These are phyloP conservation scores for Coemansia sp. DNA, from an alignment of 192 early-diverging fungal genomes.

Conservation along the genomic window DNA sequence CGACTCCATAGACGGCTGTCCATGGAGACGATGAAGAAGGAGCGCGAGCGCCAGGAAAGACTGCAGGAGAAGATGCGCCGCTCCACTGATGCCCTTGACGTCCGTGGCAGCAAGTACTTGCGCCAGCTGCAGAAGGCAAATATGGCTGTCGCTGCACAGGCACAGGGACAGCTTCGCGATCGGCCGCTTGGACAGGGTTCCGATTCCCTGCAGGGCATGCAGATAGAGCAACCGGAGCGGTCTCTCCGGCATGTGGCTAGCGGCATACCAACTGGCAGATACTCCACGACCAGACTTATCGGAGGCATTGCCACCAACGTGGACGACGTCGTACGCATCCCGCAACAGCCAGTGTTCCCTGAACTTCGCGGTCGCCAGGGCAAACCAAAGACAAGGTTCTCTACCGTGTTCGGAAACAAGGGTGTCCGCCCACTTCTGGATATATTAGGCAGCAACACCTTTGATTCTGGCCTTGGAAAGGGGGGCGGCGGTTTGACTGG, in stretches of 20 bases:
- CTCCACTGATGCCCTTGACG: constrained; percentile 12
- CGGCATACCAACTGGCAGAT: constrained; percentile 5
- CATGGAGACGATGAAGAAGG: constrained; percentile 47
- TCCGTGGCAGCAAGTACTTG: constrained; percentile 11
- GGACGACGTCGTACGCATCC: constrained; percentile 26
- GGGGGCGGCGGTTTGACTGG: neutral
- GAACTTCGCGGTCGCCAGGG: constrained; percentile 31
- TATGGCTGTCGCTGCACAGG: neutral
- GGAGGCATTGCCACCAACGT: constrained; percentile 39
- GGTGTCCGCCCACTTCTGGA: constrained; percentile 36
- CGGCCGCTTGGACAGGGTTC: neutral
- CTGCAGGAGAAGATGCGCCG: constrained; percentile 32
- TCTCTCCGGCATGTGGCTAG: constrained; percentile 5
- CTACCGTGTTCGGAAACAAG: constrained; percentile 17
- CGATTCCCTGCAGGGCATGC: neutral
- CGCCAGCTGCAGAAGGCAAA: constrained; percentile 4
- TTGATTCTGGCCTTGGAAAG: neutral
- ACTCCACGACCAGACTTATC: constrained; percentile 39
- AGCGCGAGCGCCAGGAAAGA: constrained; percentile 42
- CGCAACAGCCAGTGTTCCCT: constrained; percentile 43
- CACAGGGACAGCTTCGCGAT: neutral
- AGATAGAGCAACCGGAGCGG: constrained; percentile 10
- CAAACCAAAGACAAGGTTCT: constrained; percentile 21
- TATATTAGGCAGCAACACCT: constrained; percentile 16
- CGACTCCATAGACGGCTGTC: constrained; percentile 49